These are phyloP conservation scores for Glebionis coronaria DNA, from an alignment of 129 eudicot genomes.

Conservation along the genomic window DNA sequence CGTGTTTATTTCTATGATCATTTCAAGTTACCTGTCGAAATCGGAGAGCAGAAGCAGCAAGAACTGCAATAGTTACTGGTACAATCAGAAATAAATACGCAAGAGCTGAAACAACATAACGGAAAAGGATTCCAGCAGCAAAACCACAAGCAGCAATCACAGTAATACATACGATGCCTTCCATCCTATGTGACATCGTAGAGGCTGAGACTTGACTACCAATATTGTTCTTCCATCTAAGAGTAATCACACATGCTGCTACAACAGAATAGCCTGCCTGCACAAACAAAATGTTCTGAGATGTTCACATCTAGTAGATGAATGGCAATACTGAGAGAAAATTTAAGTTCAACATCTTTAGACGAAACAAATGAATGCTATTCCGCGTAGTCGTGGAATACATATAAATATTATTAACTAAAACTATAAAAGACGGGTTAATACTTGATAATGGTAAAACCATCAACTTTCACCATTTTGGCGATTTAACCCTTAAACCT, in stretches of 20 bases:
- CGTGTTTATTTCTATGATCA: background rate
- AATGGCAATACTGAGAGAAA: background rate
- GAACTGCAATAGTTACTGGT: slow-evolving; percentile 44
- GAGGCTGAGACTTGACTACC: slow-evolving; percentile 32
- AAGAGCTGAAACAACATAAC: slow-evolving; percentile 53
- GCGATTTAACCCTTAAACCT: too few species aligned
- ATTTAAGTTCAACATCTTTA: background rate
- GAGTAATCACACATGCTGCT: slow-evolving; percentile 86
- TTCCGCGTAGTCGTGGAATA: background rate
- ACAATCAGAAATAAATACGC: slow-evolving; percentile 36
- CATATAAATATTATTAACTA: background rate
- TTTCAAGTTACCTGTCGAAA: slow-evolving; percentile 58
- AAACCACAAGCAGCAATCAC: slow-evolving; percentile 72
- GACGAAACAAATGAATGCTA: background rate
- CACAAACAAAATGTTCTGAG: slow-evolving; percentile 22
- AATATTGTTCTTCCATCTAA: slow-evolving; percentile 66
- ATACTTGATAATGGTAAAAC: too few species aligned
- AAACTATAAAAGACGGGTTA: too few species aligned
- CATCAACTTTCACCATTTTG: too few species aligned
- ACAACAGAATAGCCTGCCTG: slow-evolving; percentile 99
- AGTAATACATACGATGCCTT: slow-evolving; percentile 68
- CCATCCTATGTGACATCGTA: slow-evolving; percentile 48
- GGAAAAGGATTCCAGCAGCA: slow-evolving; percentile 67
- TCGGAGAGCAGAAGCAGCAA: slow-evolving; percentile 55
- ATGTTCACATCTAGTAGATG: background rate